A percentile compares a stretch with the other conserved stretches of the same genome.
phyloP scores from a whole-genome alignment of 2,329 filamentous ascomycete species.

The Fusarium cicatricum region DNA sequence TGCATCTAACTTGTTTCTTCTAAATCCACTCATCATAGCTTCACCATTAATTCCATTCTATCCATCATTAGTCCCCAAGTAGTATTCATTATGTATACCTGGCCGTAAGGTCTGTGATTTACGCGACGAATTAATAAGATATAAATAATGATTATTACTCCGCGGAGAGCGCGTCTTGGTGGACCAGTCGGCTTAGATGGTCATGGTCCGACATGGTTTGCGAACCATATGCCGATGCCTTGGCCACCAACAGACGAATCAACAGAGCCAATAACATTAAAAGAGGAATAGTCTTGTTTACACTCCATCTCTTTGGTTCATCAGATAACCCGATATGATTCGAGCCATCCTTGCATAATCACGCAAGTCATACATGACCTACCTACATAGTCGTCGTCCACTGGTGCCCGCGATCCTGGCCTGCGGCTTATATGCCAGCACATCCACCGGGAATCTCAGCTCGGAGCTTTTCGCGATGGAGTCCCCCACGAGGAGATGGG shows the following conservation, averaged over 20 bases:
- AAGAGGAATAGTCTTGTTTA: background rate
- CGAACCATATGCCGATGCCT: background rate
- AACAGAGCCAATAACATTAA: background rate
- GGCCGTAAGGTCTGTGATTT: background rate
- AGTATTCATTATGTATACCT: too few relatives aligned
- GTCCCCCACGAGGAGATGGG: conserved; percentile 10
- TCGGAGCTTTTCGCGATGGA: background rate
- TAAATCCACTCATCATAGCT: too few relatives aligned
- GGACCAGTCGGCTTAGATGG: background rate
- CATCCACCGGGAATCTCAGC: background rate
- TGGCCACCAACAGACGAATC: background rate
- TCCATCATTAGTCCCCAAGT: too few relatives aligned
- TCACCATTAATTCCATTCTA: too few relatives aligned
- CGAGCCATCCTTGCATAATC: conserved; percentile 5
- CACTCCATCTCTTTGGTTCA: background rate
- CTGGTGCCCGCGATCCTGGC: background rate
- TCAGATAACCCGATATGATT: background rate
- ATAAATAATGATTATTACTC: background rate
- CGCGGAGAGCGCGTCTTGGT: background rate
- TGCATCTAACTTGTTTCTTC: too few relatives aligned
- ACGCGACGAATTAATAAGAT: too few relatives aligned
- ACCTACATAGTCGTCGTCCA: conserved; percentile 7
- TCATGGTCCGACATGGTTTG: background rate
- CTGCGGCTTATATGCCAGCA: conserved; percentile 1
- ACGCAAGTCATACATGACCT: conserved; percentile 33